phyloP scores from a whole-genome alignment of 257 asterid genomes.

The Rhazya stricta region DNA sequence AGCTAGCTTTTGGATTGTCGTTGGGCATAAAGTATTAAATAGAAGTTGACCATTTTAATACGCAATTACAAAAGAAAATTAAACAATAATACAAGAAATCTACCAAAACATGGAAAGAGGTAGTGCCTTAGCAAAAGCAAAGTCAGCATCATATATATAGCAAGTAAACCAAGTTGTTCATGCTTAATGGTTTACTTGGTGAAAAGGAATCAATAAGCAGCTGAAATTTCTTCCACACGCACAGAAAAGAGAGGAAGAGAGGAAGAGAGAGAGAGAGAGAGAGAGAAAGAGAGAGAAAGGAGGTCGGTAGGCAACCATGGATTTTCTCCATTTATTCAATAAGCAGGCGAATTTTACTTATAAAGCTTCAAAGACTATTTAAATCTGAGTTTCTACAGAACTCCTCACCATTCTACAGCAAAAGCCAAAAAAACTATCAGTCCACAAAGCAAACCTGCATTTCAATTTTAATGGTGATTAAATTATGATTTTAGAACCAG shows the following conservation, averaged over 20 bases:
- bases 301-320: too few species aligned
- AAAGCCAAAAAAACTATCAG: background rate
- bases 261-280: too few species aligned
- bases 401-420: background rate
- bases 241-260: too few species aligned
- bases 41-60: background rate
- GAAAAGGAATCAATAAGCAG: too few species aligned
- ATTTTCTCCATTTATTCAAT: background rate
- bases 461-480: background rate
- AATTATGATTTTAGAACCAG: constrained; percentile 7
- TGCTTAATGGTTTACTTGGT: too few species aligned
- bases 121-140: background rate
- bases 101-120: background rate
- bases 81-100: background rate
- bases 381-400: background rate
- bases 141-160: background rate
- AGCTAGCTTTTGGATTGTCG: background rate
- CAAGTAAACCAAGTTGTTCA: too few species aligned
- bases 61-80: background rate
- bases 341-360: background rate
- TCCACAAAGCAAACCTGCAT: background rate
- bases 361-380: background rate
- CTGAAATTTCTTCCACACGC: too few species aligned
- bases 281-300: too few species aligned
- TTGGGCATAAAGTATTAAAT: background rate